Evolutionary conservation across 768 basidiomycete species (phyloP).

Genomic region (Termitomyces sp.): DNA sequence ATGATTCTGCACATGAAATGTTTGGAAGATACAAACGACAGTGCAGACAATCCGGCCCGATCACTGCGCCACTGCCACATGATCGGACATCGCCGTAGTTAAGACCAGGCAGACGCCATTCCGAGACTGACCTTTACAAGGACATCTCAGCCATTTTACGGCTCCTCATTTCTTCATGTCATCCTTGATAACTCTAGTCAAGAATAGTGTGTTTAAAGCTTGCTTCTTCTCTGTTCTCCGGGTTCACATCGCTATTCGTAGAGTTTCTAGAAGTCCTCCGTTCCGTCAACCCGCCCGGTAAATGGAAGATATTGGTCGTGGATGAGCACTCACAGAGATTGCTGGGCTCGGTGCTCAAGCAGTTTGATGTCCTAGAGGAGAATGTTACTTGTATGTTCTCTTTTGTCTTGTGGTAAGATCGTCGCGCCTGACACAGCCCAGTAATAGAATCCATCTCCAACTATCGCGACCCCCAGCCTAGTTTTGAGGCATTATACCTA

Average conservation of each 20-base stretch:
- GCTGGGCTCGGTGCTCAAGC: slow-evolving; percentile 82
- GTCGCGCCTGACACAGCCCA: slow-evolving; percentile 30
- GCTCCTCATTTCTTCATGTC: slow-evolving; percentile 28
- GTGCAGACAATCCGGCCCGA: neutral
- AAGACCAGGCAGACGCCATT: neutral
- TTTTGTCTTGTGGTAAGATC: neutral
- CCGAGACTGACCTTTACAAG: slow-evolving; percentile 1
- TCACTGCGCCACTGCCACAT: slow-evolving; percentile 4
- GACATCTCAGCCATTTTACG: neutral
- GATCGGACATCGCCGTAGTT: slow-evolving; percentile 22
- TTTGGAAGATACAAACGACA: slow-evolving; percentile 8
- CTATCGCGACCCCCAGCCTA: slow-evolving; percentile 77
- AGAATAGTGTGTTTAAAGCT: slow-evolving; percentile 34
- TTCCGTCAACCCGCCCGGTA: slow-evolving; percentile 79
- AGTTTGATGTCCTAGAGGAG: slow-evolving; percentile 92
- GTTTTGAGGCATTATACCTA: slow-evolving; percentile 90
- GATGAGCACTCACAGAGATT: slow-evolving; percentile 90
- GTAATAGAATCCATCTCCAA: slow-evolving; percentile 91
- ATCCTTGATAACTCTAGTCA: slow-evolving; percentile 42
- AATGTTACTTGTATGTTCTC: slow-evolving; percentile 85
- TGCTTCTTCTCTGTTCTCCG: neutral
- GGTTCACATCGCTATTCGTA: slow-evolving; percentile 27
- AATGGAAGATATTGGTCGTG: slow-evolving; percentile 98
- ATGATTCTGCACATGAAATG: slow-evolving; percentile 15
- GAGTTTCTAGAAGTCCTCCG: slow-evolving; percentile 87